These are phyloP conservation scores for Corchorus capsularis DNA, from an alignment of 345 rosid species.

Conservation along the genomic window DNA sequence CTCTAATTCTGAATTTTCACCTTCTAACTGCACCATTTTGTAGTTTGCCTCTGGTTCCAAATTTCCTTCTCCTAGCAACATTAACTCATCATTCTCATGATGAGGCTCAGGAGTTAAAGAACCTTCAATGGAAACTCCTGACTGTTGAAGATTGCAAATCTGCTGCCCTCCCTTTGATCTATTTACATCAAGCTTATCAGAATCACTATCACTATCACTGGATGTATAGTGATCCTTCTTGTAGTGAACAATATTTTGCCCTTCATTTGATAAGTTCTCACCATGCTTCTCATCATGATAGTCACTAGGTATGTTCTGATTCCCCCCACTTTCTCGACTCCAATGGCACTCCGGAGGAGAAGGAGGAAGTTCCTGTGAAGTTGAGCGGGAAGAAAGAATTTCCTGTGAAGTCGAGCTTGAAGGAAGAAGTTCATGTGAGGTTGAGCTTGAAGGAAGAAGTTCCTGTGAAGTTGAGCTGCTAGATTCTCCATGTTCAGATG, in stretches of 20 bases:
- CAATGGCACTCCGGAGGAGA: background rate
- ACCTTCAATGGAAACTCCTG: constrained; percentile 21
- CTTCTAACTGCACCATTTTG: constrained; percentile 22
- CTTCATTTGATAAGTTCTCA: constrained; percentile 25
- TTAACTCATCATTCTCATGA: constrained; percentile 28
- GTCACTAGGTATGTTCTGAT: constrained; percentile 22
- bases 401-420: background rate
- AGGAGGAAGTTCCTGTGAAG: background rate
- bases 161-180: constrained; percentile 27
- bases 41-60: constrained; percentile 26
- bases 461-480: background rate
- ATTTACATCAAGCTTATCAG: constrained; percentile 26
- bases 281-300: constrained; percentile 25
- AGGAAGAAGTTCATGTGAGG: background rate
- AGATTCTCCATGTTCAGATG: constrained; percentile 14
- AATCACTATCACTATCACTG: background rate
- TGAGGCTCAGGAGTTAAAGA: constrained; percentile 21
- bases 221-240: background rate
- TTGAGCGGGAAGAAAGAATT: background rate
- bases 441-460: background rate
- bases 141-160: constrained; percentile 15
- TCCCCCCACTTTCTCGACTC: constrained; percentile 22
- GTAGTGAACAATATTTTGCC: constrained; percentile 1
- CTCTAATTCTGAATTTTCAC: constrained; percentile 27
- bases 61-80: constrained; percentile 21